These are phyloP conservation scores for Camptophora hylomeconis DNA, from an alignment of 2,329 filamentous ascomycete genomes.

Conservation along the genomic window DNA sequence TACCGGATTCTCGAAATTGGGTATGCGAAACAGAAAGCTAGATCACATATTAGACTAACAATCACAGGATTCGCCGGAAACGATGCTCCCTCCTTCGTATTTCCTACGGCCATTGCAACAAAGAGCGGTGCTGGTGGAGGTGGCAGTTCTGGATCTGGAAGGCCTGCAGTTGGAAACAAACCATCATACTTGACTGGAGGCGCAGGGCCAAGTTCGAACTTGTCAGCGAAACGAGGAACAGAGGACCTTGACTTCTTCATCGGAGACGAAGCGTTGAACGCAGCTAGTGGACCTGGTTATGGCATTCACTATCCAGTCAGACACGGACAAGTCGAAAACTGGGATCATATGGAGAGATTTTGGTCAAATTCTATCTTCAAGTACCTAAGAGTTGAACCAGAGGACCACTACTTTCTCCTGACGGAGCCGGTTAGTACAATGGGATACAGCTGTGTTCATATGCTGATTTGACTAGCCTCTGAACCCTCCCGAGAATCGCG, in stretches of 20 bases:
- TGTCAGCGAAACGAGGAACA: conserved; percentile 85
- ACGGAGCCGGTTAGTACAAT: conserved; percentile 69
- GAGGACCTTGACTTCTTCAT: conserved; percentile 99
- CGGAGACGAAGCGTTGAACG: conserved; percentile 84
- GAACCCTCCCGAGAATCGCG: conserved; percentile 96
- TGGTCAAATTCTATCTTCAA: conserved; percentile 99
- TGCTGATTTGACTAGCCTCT: conserved; percentile 50
- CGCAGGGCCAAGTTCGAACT: conserved; percentile 66
- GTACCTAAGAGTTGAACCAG: conserved; percentile 91
- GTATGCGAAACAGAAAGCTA: conserved; percentile 38
- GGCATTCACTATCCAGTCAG: conserved; percentile 95
- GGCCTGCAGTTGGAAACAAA: conserved; percentile 85
- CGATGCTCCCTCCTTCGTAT: conserved; percentile 97
- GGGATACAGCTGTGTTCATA: background rate
- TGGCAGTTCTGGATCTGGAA: conserved; percentile 66
- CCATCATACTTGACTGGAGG: conserved; percentile 89
- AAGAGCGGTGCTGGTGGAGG: conserved; percentile 62
- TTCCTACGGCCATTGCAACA: conserved; percentile 95
- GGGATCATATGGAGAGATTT: conserved; percentile 99
- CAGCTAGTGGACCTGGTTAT: conserved; percentile 77
- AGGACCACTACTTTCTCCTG: conserved; percentile 96
- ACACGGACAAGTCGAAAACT: conserved; percentile 97
- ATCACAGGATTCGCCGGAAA: conserved; percentile 79
- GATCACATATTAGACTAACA: conserved; percentile 20
- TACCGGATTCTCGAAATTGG: conserved; percentile 98